Evolutionary conservation across 306 rosid genomes (phyloP).

Genomic region (Glycine latifolia): DNA sequence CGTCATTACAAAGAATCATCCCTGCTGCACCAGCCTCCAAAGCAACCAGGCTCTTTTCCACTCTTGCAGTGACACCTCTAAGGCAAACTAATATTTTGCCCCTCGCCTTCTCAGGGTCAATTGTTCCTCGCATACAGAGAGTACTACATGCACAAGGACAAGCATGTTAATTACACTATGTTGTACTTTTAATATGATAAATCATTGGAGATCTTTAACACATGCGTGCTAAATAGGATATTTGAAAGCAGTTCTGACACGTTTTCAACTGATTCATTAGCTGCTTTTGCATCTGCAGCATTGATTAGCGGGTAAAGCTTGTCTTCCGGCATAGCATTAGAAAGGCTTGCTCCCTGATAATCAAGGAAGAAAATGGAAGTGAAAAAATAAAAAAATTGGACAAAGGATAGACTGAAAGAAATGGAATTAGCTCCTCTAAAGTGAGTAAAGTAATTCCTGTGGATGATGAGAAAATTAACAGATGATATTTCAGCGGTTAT

Average conservation of each 20-base stretch:
- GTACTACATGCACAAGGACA: constrained; percentile 43
- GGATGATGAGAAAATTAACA: too few species aligned
- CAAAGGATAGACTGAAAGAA: too few species aligned
- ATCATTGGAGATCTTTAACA: not conserved
- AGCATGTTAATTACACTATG: not conserved
- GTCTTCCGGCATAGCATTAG: constrained; percentile 47
- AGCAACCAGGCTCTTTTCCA: constrained; percentile 64
- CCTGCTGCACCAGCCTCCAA: constrained; percentile 74
- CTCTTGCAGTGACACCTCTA: constrained; percentile 54
- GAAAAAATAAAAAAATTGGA: too few species aligned
- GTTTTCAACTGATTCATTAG: constrained; percentile 21
- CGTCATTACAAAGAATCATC: constrained; percentile 74
- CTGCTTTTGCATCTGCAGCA: constrained; percentile 53
- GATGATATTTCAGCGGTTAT: not conserved
- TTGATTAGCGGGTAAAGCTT: constrained; percentile 63
- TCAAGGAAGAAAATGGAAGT: not conserved
- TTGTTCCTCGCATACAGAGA: constrained; percentile 51
- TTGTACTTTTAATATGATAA: not conserved
- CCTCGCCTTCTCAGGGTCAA: constrained; percentile 63
- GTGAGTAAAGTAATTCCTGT: too few species aligned
- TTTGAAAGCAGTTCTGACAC: constrained; percentile 56
- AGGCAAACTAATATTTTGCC: constrained; percentile 74
- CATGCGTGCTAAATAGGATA: too few species aligned
- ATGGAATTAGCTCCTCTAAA: too few species aligned
- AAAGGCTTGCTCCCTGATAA: constrained; percentile 67